Evolutionary conservation across 371 early-diverging fungal genomes (phyloP).

Genomic region (Dentiscutata heterogama): DNA sequence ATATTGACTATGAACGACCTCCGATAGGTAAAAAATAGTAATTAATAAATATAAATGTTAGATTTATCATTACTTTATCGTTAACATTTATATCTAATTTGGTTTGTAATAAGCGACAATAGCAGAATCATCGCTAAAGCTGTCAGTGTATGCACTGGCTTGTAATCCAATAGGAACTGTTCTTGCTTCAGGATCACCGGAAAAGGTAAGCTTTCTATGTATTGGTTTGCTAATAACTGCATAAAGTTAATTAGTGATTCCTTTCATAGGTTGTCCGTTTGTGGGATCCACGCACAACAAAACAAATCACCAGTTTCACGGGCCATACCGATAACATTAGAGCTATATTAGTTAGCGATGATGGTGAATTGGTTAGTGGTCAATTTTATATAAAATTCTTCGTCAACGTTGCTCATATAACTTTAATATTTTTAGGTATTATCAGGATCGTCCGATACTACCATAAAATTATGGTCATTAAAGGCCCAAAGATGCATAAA

Average conservation of each 20-base stretch:
- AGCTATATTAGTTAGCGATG: conserved; percentile 85
- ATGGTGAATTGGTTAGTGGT: conserved; percentile 79
- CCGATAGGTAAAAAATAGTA: background rate
- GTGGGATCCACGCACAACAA: conserved; percentile 88
- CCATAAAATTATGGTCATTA: conserved; percentile 95
- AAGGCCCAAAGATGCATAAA: conserved; percentile 86
- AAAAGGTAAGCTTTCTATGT: conserved; percentile 65
- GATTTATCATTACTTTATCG: background rate
- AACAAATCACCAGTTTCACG: conserved; percentile 78
- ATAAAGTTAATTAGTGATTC: background rate
- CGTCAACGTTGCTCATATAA: background rate
- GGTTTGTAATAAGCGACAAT: conserved; percentile 53
- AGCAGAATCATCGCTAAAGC: conserved; percentile 65
- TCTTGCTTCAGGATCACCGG: conserved; percentile 89
- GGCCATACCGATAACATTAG: conserved; percentile 97
- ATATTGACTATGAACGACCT: background rate
- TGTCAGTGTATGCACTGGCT: conserved; percentile 83
- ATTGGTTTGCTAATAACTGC: background rate
- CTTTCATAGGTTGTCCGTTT: conserved; percentile 71
- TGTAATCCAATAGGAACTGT: conserved; percentile 75
- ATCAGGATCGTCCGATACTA: conserved; percentile 92
- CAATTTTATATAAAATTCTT: conserved; percentile 17
- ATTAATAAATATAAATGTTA: background rate
- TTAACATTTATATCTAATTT: background rate
- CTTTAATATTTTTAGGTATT: conserved; percentile 65